Evolutionary conservation across 2,329 filamentous ascomycete species (phyloP), one percentile per base, ranked within the genome.

Genomic region (Aspergillus glaucus): DNA sequence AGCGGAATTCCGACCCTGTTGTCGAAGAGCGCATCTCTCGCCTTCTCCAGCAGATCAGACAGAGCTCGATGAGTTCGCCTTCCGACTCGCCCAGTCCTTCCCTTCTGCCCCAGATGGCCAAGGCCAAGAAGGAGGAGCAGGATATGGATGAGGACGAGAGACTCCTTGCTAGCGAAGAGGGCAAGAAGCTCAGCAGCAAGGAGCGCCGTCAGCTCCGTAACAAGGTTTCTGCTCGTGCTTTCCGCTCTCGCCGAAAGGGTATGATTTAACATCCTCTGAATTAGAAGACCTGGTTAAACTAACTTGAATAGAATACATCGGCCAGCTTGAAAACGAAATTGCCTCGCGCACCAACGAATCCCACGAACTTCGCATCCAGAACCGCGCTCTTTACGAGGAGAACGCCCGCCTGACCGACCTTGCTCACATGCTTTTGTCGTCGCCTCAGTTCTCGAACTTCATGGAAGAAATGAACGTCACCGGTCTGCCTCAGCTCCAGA

Each of bases 141-240:
- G 92, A 97, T 46, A 97, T 98, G 92, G 93, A 98, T 60, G 92
- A 96, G 69, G 93, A 97, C 61, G 93, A 97, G 77, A 81, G 88
- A 57, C 78, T 96, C 8, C 78, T 96, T 43, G 89, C 89, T n/a
- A 96, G 90, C 52, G 93, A 98, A 63, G 92, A 96, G 73, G 93
- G 92, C 62, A 98, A 98, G 84, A 96, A 96, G 77, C 80, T 98
- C n/a, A 93, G 85, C 72, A 95, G 89, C 77, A 97, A 97, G 75
- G 91, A 97, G 73, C 85, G 93, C 52, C 85, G 93, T 58, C 93
- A 97, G 71, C 80, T 98, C n/a, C 84, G 93, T 55, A 98, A 98
- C 80, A 98, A 98, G 75, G 93, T 98, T 4, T 98, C 93, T 39
- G 93, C 93, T 54, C 88, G 93, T 59, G 92, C 92, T 45, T 98